Base-by-base conservation (phyloP, 345 rosid species). In the Gossypium australe region DNA sequence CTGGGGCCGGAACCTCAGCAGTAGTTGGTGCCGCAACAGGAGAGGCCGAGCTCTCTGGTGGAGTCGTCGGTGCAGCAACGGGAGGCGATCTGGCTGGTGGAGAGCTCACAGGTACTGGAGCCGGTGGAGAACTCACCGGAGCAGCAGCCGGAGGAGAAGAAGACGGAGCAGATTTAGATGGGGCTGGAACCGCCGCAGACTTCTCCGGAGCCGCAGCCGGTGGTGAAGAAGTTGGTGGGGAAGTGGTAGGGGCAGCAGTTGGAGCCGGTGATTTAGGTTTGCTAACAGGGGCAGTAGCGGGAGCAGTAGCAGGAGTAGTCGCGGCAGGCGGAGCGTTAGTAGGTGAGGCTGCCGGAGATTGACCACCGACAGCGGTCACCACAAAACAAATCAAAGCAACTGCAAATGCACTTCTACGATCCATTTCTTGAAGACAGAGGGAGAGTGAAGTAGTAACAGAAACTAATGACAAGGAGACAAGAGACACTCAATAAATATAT, bases 1-100 rank as follows among this genome's bases (percentile, higher is more conserved):
- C 82, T 2, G 98, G 98, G 48, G 97, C 94, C 0, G 94, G 97
- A 29, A 81, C 90, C 24, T 89, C 89, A 2, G 79, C 57, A 11
- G 78, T 67, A 1, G 52, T 43, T 3, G 69, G 69, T n/a, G 69
- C 70, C n/a, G 29, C 52, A 65, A 65, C 70, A 44, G 80, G 81
- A 66, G 75, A 41, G 3, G 34, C 34, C 2, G 64, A 71, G 49
- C 58, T 71, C 48, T 52, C 76, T 44, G 84, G 81, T 59, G 86
- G 74, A 55, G 78, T 24, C 61, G 77, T 81, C 0, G 86, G 86
- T 12, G 13, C 52, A 3, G 82, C 79, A 61, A 71, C 86, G 9
- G 78, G 80, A 17, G 82, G 82, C 0, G 80, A 77, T 34, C 44
- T 78, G 3, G 76, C 56, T n/a, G 86, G 84, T 53, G 87, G 83